These are phyloP conservation scores for Microthyrium microscopicum DNA, from an alignment of 2,329 filamentous ascomycete species.

Conservation along the genomic window DNA sequence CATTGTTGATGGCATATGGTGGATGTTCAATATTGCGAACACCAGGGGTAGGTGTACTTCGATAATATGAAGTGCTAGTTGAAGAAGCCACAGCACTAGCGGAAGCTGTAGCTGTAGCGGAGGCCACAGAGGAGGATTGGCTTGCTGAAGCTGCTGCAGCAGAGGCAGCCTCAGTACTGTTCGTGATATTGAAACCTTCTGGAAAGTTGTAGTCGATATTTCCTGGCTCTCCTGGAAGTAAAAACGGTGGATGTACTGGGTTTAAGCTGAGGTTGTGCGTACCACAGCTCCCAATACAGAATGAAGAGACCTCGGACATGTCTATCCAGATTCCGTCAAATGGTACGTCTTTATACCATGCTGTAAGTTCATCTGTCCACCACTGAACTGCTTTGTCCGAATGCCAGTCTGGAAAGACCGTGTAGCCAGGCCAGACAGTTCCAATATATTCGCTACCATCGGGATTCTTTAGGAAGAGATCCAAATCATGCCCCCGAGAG, in stretches of 20 bases:
- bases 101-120: conserved; percentile 13
- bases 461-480: conserved; percentile 35
- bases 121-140: conserved; percentile 25
- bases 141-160: conserved; percentile 37
- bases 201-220: conserved; percentile 45
- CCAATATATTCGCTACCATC: conserved; percentile 39
- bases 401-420: conserved; percentile 42
- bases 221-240: conserved; percentile 46
- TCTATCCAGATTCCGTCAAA: conserved; percentile 40
- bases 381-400: conserved; percentile 41
- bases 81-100: conserved; percentile 8
- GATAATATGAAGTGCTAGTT: conserved; percentile 29
- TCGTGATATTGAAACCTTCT: conserved; percentile 53
- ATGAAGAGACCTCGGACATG: conserved; percentile 44
- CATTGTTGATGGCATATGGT: conserved; percentile 61
- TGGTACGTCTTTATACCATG: conserved; percentile 35
- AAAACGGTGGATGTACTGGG: conserved; percentile 50
- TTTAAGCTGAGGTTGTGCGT: conserved; percentile 47
- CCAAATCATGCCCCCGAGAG: conserved; percentile 30
- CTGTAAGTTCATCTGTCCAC: conserved; percentile 39
- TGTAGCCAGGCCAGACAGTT: conserved; percentile 38
- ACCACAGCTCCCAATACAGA: conserved; percentile 59
- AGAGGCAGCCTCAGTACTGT: conserved; percentile 47
- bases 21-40: conserved; percentile 54
- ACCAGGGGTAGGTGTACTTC: conserved; percentile 45